Conservation (phyloP, 495 filamentous ascomycete genomes). For the Choiromyces venosus region DNA sequence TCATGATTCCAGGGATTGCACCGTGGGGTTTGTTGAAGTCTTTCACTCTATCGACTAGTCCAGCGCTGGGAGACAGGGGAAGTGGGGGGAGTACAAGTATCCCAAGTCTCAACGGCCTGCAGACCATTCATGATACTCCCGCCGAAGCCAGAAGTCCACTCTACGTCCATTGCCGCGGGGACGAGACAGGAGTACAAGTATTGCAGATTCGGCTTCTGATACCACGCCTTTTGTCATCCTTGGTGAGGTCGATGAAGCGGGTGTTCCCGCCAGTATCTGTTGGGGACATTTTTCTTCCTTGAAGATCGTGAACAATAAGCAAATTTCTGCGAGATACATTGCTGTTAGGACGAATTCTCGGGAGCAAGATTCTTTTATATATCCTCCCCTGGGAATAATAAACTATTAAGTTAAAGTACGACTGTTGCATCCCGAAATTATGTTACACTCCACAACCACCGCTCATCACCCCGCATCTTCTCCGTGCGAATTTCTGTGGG, state of each 20-base stretch:
- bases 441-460: no score
- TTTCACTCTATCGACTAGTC: constrained; percentile 6
- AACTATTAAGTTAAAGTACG: no score
- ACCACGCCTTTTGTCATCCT: constrained; percentile 45
- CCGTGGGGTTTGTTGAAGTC: constrained; percentile 46
- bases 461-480: no score
- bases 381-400: no score
- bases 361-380: no score
- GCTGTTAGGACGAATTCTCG: no score
- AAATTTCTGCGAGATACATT: background rate
- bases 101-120: constrained; percentile 57
- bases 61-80: background rate
- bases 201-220: constrained; percentile 58
- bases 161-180: constrained; percentile 62
- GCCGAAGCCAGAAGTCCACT: constrained; percentile 67
- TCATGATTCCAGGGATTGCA: constrained; percentile 31
- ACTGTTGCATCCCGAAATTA: no score
- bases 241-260: constrained; percentile 23
- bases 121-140: constrained; percentile 64
- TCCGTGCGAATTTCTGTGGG: no score
- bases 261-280: constrained; percentile 6
- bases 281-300: constrained; percentile 16
- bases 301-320: background rate
- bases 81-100: constrained; percentile 48
- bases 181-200: constrained; percentile 57